Percentiles rank a stretch among this genome's conserved stretches.
Evolutionary conservation across 2,329 filamentous ascomycete genomes (phyloP).

Genomic region (Diplodia sapinea): DNA sequence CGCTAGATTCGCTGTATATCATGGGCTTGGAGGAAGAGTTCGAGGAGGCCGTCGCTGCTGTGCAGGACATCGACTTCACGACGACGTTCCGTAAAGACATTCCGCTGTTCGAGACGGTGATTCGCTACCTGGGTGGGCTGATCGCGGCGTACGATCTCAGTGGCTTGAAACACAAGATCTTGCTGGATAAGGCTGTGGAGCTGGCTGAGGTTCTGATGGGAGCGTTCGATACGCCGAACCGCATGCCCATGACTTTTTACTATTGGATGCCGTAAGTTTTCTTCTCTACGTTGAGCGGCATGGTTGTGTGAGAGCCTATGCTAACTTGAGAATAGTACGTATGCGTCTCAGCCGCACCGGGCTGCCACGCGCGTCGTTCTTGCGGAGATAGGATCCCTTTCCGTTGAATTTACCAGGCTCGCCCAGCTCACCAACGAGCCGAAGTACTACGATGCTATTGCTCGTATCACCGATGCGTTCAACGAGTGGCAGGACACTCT

Average conservation of each 20-base stretch:
- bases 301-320: not conserved
- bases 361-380: slow-evolving; percentile 52
- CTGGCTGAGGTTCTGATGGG: slow-evolving; percentile 69
- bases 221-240: slow-evolving; percentile 71
- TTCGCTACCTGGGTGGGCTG: slow-evolving; percentile 72
- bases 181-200: slow-evolving; percentile 67
- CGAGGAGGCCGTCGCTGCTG: slow-evolving; percentile 64
- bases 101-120: slow-evolving; percentile 74
- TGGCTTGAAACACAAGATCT: slow-evolving; percentile 54
- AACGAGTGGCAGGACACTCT: slow-evolving; percentile 52
- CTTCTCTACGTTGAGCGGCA: slow-evolving; percentile 45
- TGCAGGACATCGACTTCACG: slow-evolving; percentile 67
- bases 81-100: slow-evolving; percentile 58
- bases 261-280: slow-evolving; percentile 57
- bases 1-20: slow-evolving; percentile 74
- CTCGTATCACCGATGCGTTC: slow-evolving; percentile 51
- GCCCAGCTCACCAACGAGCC: slow-evolving; percentile 54
- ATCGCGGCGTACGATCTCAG: slow-evolving; percentile 73
- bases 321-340: slow-evolving; percentile 22
- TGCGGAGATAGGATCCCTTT: slow-evolving; percentile 56
- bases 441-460: slow-evolving; percentile 56
- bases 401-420: slow-evolving; percentile 56
- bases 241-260: slow-evolving; percentile 68
- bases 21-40: slow-evolving; percentile 72
- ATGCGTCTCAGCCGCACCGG: slow-evolving; percentile 42